Evolutionary conservation across 768 basidiomycete species (phyloP).

Genomic region (Inosperma sp.): DNA sequence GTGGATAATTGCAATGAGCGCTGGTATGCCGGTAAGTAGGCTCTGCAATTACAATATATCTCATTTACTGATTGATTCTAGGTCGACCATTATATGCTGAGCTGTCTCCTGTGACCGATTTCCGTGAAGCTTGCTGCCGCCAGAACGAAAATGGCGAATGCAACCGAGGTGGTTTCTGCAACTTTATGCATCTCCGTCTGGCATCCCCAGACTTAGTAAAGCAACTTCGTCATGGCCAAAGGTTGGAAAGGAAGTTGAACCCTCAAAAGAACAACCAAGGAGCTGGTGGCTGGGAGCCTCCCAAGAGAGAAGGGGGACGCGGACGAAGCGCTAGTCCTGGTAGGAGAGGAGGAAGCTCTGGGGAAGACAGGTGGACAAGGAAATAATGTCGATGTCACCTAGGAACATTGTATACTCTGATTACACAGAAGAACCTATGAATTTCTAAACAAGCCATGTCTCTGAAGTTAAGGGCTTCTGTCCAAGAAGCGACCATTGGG

Average conservation of each 20-base stretch:
- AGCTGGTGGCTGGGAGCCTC: slow-evolving; percentile 83
- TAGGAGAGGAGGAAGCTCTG: slow-evolving; percentile 54
- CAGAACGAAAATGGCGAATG: slow-evolving; percentile 99
- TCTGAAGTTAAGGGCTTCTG: slow-evolving; percentile 30
- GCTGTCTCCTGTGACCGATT: slow-evolving; percentile 96
- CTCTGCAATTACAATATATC: too few relatives aligned
- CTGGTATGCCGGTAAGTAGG: slow-evolving; percentile 89
- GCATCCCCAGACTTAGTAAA: slow-evolving; percentile 81
- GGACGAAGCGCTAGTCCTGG: slow-evolving; percentile 73
- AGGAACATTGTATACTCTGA: too few relatives aligned
- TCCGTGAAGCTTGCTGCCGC: slow-evolving; percentile 96
- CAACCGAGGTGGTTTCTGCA: slow-evolving; percentile 97
- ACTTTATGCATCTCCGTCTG: slow-evolving; percentile 95
- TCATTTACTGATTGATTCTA: slow-evolving; percentile 29
- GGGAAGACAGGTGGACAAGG: slow-evolving; percentile 77
- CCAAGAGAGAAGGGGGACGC: slow-evolving; percentile 57
- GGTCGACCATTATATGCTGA: slow-evolving; percentile 96
- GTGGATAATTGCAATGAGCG: slow-evolving; percentile 92
- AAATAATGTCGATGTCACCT: slow-evolving; percentile 27
- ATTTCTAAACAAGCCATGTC: slow-evolving; percentile 10
- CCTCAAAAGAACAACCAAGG: slow-evolving; percentile 59
- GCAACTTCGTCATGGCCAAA: slow-evolving; percentile 75
- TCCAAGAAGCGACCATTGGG: slow-evolving; percentile 68
- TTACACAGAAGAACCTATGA: too few relatives aligned
- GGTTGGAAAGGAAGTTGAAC: slow-evolving; percentile 73